Base-by-base conservation (phyloP, 257 asterid genomes). In the Lavandula angustifolia region DNA sequence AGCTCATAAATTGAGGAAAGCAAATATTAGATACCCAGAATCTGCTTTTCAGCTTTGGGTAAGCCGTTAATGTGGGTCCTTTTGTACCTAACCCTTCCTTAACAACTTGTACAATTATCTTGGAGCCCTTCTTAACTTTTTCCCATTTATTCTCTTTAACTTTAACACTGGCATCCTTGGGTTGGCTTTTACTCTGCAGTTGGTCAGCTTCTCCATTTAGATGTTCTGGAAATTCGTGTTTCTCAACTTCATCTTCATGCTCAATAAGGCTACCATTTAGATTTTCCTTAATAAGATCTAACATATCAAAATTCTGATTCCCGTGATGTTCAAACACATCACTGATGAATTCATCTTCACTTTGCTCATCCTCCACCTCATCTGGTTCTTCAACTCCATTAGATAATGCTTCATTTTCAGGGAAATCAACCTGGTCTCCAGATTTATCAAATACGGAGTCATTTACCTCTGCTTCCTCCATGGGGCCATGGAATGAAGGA, bases 31-130 rank as follows among this genome's bases (percentile, higher is more conserved):
- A 67, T 89, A 87, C 99, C 99, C 97, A 94, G 82, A 90, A 94
- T 83, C 97, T 76, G 87, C 99, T 94, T 76, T 83, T 80, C 76
- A 90, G 86, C 86, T 84, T 84, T 6, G 97, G 97, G 85, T 83
- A 87, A 75, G 99, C 92, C 60, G 97, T 90, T 79, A 94, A 66
- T 13, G 92, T 81, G 67, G 97, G 99, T 63, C 95, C 94, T 80
- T 94, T 94, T 12, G 94, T 80, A 47, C 99, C 99, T 78, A 94
- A 68, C 70, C 95, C 96, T 86, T 94, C 99, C 79, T 94, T 90
- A 62, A 87, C 81, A 83, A 94, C 97, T 78, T 94, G 99, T 37
- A 86, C 97, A 76, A 94, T 79, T 75, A 94, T 86, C 76, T 82
- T 89, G 50, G 96, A 85, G 77, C 97, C 96, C 75, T 78, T 82